These are phyloP conservation scores for Falciphora oryzae DNA, from an alignment of 2,329 filamentous ascomycete species.

Conservation along the genomic window DNA sequence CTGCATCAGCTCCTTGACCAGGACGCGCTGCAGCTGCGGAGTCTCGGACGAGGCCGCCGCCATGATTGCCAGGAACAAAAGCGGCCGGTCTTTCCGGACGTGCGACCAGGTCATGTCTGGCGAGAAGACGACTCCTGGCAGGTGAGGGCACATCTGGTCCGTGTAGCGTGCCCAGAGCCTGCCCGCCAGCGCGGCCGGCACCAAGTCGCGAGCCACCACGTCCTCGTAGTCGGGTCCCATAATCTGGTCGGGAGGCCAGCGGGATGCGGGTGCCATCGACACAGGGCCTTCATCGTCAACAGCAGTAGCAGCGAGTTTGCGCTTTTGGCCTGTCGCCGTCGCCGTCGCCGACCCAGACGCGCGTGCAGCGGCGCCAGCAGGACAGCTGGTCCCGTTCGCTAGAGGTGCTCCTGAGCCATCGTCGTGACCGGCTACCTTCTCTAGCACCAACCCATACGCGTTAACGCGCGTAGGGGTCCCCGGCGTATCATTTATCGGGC, in stretches of 20 bases:
- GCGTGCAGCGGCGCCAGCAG: background rate
- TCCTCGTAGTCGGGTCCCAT: conserved; percentile 33
- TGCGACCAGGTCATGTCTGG: conserved; percentile 46
- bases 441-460: conserved; percentile 1
- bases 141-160: conserved; percentile 52
- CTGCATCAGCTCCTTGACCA: conserved; percentile 66
- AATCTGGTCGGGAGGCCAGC: conserved; percentile 7
- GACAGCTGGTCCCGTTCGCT: background rate
- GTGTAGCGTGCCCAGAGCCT: conserved; percentile 54
- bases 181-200: conserved; percentile 49
- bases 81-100: conserved; percentile 53
- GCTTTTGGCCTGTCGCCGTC: conserved; percentile 28
- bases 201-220: conserved; percentile 52
- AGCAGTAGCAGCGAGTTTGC: conserved; percentile 28
- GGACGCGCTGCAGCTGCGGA: conserved; percentile 48
- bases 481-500: background rate
- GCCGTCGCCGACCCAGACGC: background rate
- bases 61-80: conserved; percentile 66
- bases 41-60: conserved; percentile 57
- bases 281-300: conserved; percentile 13
- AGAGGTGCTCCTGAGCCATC: background rate
- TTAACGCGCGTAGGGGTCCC: conserved; percentile 1
- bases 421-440: background rate
- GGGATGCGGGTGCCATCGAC: conserved; percentile 14
- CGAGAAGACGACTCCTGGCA: conserved; percentile 58